Conservation (phyloP, 805 yeast genomes). For the Myxozyma geophila region DNA sequence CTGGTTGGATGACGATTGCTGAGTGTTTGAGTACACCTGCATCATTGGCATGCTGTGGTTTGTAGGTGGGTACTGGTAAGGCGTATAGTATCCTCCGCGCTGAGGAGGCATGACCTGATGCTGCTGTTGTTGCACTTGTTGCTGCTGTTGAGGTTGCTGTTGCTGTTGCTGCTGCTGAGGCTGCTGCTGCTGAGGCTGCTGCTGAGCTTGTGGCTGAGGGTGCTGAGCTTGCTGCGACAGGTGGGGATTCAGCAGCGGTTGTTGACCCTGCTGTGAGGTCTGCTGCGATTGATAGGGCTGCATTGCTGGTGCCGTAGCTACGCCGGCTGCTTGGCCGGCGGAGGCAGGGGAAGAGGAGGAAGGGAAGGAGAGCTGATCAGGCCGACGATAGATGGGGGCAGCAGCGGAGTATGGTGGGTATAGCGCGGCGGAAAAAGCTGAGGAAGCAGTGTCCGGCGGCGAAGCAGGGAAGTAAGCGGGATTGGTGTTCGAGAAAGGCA, state of each 20-base stretch:
- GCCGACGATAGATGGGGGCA: background rate
- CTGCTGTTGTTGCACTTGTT: slow-evolving; percentile 10
- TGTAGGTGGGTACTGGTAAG: slow-evolving; percentile 11
- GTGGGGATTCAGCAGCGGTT: slow-evolving; percentile 6
- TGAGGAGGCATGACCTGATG: slow-evolving; percentile 11
- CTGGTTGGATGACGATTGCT: background rate
- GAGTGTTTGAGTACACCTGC: slow-evolving; percentile 7
- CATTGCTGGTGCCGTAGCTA: slow-evolving; percentile 1
- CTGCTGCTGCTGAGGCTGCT: slow-evolving; percentile 2
- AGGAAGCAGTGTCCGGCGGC: background rate
- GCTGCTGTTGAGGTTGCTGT: slow-evolving; percentile 4
- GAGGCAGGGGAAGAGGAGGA: background rate
- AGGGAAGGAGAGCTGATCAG: slow-evolving; percentile 1
- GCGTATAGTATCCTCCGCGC: slow-evolving; percentile 3
- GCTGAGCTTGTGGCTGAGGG: background rate
- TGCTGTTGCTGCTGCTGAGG: slow-evolving; percentile 6
- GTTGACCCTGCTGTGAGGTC: slow-evolving; percentile 14
- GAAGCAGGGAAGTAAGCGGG: no score
- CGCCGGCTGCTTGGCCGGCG: slow-evolving; percentile 2
- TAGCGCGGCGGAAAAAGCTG: background rate
- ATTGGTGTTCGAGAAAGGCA: no score
- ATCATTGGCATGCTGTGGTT: slow-evolving; percentile 12
- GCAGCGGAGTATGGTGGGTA: background rate
- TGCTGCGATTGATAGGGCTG: slow-evolving; percentile 20
- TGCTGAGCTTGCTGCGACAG: slow-evolving; percentile 5